Evolutionary conservation across 768 basidiomycete genomes (phyloP).

Genomic region (Boletus sensibilis): DNA sequence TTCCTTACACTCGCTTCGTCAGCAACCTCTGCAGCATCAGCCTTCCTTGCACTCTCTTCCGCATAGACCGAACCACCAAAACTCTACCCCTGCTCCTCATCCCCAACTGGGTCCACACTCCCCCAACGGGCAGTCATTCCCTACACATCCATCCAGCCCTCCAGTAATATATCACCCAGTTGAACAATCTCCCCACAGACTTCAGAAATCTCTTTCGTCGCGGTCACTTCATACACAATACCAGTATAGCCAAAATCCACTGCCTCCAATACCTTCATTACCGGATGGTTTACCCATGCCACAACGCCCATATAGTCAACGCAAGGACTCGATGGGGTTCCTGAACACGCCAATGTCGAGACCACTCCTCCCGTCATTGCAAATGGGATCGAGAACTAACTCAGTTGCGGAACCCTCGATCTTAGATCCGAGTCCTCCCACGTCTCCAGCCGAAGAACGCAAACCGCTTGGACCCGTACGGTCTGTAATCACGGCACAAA

Average conservation of each 20-base stretch:
- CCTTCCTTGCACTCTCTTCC: constrained; percentile 14
- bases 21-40: constrained; percentile 26
- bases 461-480: constrained; percentile 64
- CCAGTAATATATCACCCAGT: constrained; percentile 37
- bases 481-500: constrained; percentile 79
- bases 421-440: constrained; percentile 78
- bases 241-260: constrained; percentile 38
- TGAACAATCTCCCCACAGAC: constrained; percentile 39
- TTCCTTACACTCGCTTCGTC: constrained; percentile 30
- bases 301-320: constrained; percentile 23
- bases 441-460: constrained; percentile 67
- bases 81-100: constrained; percentile 11
- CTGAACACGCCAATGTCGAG: constrained; percentile 43
- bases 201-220: constrained; percentile 56
- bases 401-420: constrained; percentile 54
- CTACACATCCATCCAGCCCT: constrained; percentile 13
- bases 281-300: constrained; percentile 35
- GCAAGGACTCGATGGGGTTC: constrained; percentile 18
- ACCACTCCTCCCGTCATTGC: constrained; percentile 62
- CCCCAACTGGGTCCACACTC: constrained; percentile 16
- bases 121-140: constrained; percentile 9
- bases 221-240: constrained; percentile 57
- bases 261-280: constrained; percentile 40
- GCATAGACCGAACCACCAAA: constrained; percentile 14
- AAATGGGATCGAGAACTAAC: constrained; percentile 48